Conservation (phyloP, 1,284 basidiomycete genomes). For the Abortiporus biennis region DNA sequence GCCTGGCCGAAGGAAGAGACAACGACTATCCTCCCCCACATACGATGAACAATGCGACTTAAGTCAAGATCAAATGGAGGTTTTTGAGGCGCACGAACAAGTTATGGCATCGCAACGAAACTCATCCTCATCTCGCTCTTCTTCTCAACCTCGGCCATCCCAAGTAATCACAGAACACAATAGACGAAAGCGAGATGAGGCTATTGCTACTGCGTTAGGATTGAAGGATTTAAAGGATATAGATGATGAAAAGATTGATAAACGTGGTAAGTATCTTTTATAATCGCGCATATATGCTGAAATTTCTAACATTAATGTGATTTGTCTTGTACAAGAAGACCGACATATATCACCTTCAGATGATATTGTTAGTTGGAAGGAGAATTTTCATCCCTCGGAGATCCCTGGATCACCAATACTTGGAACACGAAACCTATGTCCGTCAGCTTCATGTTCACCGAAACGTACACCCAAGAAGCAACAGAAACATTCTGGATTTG, state of each 20-base stretch:
- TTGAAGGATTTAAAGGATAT: conserved; percentile 9
- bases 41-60: conserved; percentile 52
- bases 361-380: neutral
- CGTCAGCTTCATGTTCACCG: too few species aligned
- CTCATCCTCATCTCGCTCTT: conserved; percentile 32
- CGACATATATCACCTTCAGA: neutral
- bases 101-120: conserved; percentile 37
- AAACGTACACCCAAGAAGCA: too few species aligned
- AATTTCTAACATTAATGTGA: neutral
- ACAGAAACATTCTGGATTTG: too few species aligned
- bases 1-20: conserved; percentile 32
- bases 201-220: conserved; percentile 8
- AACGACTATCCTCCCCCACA: conserved; percentile 63
- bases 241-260: neutral
- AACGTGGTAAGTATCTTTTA: too few species aligned
- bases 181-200: conserved; percentile 6
- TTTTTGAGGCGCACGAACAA: too few species aligned
- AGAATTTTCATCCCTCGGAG: neutral
- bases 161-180: conserved; percentile 5
- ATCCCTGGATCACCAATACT: neutral
- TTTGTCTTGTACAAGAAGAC: neutral
- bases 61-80: conserved; percentile 50
- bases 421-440: neutral
- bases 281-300: too few species aligned
- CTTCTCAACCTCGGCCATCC: conserved; percentile 6